Percentiles rank a stretch among this genome's conserved stretches.
Conservation (phyloP, 2,329 filamentous ascomycete genomes). For the Ophiostoma himal-ulmi region DNA sequence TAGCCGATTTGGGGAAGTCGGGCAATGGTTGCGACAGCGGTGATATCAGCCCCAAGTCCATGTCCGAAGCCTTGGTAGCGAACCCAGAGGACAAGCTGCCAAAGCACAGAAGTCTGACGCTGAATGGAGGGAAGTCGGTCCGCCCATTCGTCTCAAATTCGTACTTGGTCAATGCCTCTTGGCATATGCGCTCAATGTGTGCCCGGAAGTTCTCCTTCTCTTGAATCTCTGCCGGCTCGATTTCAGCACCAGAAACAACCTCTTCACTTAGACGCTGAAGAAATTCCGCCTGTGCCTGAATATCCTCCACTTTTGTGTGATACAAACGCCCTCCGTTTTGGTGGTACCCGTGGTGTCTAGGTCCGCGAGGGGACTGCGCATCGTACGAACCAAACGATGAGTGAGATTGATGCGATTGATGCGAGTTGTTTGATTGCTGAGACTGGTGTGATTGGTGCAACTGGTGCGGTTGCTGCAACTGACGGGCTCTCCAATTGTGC, state of each 20-base stretch:
- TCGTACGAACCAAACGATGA: conserved; percentile 24
- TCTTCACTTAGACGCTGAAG: conserved; percentile 45
- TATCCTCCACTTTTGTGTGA: conserved; percentile 38
- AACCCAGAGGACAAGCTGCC: conserved; percentile 81
- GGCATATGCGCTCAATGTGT: conserved; percentile 59
- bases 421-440: conserved; percentile 13
- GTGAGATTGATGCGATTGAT: conserved; percentile 17
- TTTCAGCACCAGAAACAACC: conserved; percentile 56
- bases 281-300: conserved; percentile 43
- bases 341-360: conserved; percentile 18
- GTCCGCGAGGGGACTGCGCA: conserved; percentile 12
- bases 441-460: conserved; percentile 29
- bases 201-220: conserved; percentile 67
- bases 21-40: conserved; percentile 51
- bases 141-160: conserved; percentile 41
- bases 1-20: conserved; percentile 51
- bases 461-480: conserved; percentile 21
- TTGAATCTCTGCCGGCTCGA: conserved; percentile 55
- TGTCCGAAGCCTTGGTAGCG: conserved; percentile 79
- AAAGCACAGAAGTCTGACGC: conserved; percentile 68
- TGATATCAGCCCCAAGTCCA: conserved; percentile 77
- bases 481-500: conserved; percentile 30
- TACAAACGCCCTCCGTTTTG: conserved; percentile 29
- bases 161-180: conserved; percentile 49
- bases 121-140: conserved; percentile 45